Percentiles rank a stretch among this genome's conserved stretches.
Evolutionary conservation across 2,329 filamentous ascomycete species (phyloP).

Genomic region (Aspergillus ruber): DNA sequence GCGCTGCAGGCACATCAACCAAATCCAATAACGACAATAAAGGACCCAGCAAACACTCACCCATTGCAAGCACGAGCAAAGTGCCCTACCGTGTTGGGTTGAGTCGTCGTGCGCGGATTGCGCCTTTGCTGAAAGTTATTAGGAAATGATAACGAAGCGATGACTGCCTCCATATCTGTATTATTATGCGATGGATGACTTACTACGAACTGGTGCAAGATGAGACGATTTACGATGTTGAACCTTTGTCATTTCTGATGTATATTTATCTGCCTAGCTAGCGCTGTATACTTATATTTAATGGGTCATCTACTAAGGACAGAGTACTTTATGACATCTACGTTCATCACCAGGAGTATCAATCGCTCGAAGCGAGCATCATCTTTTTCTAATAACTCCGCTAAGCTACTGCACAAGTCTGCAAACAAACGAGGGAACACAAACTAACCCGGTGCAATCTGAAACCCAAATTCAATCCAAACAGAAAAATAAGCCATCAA

Average conservation of each 20-base stretch:
- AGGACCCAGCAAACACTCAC: slow-evolving; percentile 35
- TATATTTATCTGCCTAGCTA: neutral
- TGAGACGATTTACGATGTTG: neutral
- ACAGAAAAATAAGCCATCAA: neutral
- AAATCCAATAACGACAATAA: slow-evolving; percentile 7
- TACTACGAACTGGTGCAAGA: neutral
- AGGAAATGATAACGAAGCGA: slow-evolving; percentile 29
- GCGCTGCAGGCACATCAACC: neutral
- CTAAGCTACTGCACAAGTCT: too few species aligned
- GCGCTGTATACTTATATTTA: neutral
- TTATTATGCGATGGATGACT: neutral
- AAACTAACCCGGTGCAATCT: neutral
- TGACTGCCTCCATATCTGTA: too few species aligned
- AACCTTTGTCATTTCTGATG: neutral
- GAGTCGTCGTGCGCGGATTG: slow-evolving; percentile 44
- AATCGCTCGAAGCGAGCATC: too few species aligned
- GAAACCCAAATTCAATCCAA: neutral
- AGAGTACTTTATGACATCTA: neutral
- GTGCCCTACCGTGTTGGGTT: slow-evolving; percentile 43
- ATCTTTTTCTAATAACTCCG: too few species aligned
- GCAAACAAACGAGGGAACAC: neutral
- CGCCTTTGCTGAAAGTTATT: slow-evolving; percentile 42
- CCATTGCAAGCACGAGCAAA: slow-evolving; percentile 32
- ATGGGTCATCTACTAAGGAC: neutral
- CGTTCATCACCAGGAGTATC: too few species aligned